phyloP scores from a whole-genome alignment of 2,329 filamentous ascomycete genomes.

The Fusarium globosum region DNA sequence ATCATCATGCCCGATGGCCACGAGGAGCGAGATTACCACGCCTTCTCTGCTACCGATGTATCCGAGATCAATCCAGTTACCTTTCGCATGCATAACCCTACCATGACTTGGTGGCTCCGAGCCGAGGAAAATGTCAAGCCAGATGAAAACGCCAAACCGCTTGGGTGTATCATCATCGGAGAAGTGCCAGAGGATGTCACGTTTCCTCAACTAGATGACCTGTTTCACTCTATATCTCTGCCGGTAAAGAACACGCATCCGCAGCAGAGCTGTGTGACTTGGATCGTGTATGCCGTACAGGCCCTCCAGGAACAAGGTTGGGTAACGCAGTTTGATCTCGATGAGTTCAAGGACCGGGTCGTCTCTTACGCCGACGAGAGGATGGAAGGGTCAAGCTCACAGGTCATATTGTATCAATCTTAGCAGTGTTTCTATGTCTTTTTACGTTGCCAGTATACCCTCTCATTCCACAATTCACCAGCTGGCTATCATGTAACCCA shows the following conservation, averaged over 20 bases:
- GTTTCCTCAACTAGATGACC: slow-evolving; percentile 25
- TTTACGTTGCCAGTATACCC: background rate
- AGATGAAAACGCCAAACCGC: slow-evolving; percentile 36
- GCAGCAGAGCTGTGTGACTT: slow-evolving; percentile 51
- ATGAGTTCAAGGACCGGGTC: slow-evolving; percentile 43
- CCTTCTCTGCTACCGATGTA: slow-evolving; percentile 48
- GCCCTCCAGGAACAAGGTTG: slow-evolving; percentile 43
- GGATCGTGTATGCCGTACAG: slow-evolving; percentile 44
- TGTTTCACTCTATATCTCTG: slow-evolving; percentile 43
- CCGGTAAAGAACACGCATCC: slow-evolving; percentile 48
- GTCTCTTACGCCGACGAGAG: slow-evolving; percentile 47
- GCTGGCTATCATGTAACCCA: background rate
- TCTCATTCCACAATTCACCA: background rate
- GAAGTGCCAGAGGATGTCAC: slow-evolving; percentile 32
- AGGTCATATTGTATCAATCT: background rate
- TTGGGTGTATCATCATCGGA: slow-evolving; percentile 47
- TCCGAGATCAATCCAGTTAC: slow-evolving; percentile 46
- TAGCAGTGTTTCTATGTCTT: background rate
- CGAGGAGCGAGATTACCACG: slow-evolving; percentile 16
- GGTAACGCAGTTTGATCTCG: slow-evolving; percentile 41
- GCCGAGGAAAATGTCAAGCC: slow-evolving; percentile 29
- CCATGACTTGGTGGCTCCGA: slow-evolving; percentile 49
- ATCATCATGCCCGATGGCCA: slow-evolving; percentile 37
- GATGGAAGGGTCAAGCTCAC: slow-evolving; percentile 12
- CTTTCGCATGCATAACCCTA: slow-evolving; percentile 48